Conservation (phyloP, 345 rosid genomes). For the Salix udensis region DNA sequence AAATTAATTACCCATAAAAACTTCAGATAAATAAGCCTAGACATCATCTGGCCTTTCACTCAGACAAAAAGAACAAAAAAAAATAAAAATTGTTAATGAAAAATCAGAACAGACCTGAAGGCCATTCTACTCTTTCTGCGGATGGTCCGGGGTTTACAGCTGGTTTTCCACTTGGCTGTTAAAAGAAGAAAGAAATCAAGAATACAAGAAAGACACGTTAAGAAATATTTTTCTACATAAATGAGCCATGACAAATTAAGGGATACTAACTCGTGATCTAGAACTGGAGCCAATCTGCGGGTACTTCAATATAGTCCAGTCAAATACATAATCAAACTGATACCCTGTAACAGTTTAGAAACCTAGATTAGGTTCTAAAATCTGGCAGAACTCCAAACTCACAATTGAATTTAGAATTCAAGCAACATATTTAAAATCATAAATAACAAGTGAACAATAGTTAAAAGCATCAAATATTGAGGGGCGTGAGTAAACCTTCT, state of each 20-base stretch:
- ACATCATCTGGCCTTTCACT: no score
- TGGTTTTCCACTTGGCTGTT: slow-evolving; percentile 48
- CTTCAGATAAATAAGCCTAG: not conserved
- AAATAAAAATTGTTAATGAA: not conserved
- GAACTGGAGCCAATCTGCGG: slow-evolving; percentile 81
- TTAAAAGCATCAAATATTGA: not conserved
- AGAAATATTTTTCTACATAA: not conserved
- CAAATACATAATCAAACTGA: slow-evolving; percentile 88
- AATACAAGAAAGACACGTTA: not conserved
- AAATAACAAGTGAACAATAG: no score
- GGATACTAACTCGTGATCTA: slow-evolving; percentile 56
- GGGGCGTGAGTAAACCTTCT: slow-evolving; percentile 50
- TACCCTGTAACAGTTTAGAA: slow-evolving; percentile 50
- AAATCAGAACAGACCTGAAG: slow-evolving; percentile 32
- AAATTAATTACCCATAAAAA: not conserved
- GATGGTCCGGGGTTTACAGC: slow-evolving; percentile 46
- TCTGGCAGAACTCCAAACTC: not conserved
- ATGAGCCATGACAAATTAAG: not conserved
- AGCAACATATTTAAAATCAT: not conserved
- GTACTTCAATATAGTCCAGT: slow-evolving; percentile 90
- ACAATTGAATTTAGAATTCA: not conserved
- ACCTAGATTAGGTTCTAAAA: not conserved
- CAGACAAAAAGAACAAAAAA: no score
- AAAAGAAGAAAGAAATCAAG: slow-evolving; percentile 4
- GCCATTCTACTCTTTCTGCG: slow-evolving; percentile 48